Conservation (phyloP, 257 asterid species). For the Thymus mandschuricus region DNA sequence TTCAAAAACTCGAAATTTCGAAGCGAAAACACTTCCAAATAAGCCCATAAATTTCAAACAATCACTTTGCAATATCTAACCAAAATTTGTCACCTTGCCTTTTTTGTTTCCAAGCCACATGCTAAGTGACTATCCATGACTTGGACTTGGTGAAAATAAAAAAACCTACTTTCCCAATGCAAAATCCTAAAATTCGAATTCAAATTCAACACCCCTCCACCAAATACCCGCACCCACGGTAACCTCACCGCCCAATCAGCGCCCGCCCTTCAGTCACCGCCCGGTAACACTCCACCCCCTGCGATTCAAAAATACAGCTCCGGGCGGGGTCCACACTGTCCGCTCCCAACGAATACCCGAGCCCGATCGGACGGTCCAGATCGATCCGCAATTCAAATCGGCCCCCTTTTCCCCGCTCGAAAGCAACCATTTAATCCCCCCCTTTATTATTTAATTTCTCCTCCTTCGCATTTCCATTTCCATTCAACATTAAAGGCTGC, state of each 20-base stretch:
- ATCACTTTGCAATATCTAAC: neutral
- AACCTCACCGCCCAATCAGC: slow-evolving; percentile 29
- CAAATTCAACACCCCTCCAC: slow-evolving; percentile 35
- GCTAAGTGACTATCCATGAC: slow-evolving; percentile 21
- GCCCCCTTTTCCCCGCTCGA: slow-evolving; percentile 54
- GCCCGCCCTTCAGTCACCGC: slow-evolving; percentile 13
- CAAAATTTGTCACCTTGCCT: slow-evolving; percentile 24
- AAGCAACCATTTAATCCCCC: slow-evolving; percentile 43
- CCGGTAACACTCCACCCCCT: neutral
- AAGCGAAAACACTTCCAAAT: neutral
- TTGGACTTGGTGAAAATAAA: slow-evolving; percentile 28
- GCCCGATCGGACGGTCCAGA: slow-evolving; percentile 55
- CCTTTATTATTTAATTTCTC: slow-evolving; percentile 3
- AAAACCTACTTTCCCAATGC: slow-evolving; percentile 43
- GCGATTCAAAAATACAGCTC: slow-evolving; percentile 38
- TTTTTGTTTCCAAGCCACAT: slow-evolving; percentile 29
- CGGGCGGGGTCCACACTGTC: slow-evolving; percentile 53
- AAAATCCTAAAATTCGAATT: slow-evolving; percentile 55
- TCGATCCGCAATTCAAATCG: slow-evolving; percentile 48
- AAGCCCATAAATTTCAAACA: slow-evolving; percentile 13
- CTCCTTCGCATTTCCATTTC: slow-evolving; percentile 6
- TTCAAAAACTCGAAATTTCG: slow-evolving; percentile 5
- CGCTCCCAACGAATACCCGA: slow-evolving; percentile 72
- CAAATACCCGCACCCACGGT: slow-evolving; percentile 32
- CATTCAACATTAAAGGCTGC: neutral